Evolutionary conservation across 371 early-diverging fungal species (phyloP).

Genomic region (Hamiltosporidium magnivora): DNA sequence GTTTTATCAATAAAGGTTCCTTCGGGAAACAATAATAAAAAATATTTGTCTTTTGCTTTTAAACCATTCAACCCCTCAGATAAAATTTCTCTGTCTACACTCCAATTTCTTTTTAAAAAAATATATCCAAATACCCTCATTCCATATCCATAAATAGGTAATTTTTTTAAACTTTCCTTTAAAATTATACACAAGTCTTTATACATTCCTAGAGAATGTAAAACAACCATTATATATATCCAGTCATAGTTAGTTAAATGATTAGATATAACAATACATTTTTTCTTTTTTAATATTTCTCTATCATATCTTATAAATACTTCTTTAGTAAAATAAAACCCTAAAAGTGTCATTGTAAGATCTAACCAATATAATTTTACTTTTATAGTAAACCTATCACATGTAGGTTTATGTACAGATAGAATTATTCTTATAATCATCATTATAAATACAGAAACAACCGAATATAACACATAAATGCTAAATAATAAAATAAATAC

Average conservation of each 20-base stretch:
- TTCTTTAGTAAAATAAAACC: conserved; percentile 25
- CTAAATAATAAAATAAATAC: not conserved
- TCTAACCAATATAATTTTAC: conserved; percentile 11
- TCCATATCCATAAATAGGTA: conserved; percentile 45
- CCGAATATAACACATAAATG: not conserved
- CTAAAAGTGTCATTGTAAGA: conserved; percentile 16
- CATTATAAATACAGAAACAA: not conserved
- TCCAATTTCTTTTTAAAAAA: conserved; percentile 40
- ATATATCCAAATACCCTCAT: conserved; percentile 44
- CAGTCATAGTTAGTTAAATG: conserved; percentile 49
- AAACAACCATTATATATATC: conserved; percentile 27
- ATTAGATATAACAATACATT: conserved; percentile 43
- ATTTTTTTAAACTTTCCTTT: conserved; percentile 30
- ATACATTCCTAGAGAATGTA: conserved; percentile 21
- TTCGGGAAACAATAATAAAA: conserved; percentile 50
- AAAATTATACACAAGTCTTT: conserved; percentile 30
- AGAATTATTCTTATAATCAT: not conserved
- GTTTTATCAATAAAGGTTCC: conserved; percentile 49
- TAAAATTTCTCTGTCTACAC: conserved; percentile 34
- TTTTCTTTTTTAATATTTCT: conserved; percentile 17
- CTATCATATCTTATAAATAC: conserved; percentile 30
- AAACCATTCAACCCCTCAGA: conserved; percentile 16
- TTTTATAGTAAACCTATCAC: not conserved
- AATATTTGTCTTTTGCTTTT: conserved; percentile 16
- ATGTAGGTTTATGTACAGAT: not conserved